Base-by-base conservation (phyloP, 73 alveolate genomes). In the Uronychia setigera region DNA sequence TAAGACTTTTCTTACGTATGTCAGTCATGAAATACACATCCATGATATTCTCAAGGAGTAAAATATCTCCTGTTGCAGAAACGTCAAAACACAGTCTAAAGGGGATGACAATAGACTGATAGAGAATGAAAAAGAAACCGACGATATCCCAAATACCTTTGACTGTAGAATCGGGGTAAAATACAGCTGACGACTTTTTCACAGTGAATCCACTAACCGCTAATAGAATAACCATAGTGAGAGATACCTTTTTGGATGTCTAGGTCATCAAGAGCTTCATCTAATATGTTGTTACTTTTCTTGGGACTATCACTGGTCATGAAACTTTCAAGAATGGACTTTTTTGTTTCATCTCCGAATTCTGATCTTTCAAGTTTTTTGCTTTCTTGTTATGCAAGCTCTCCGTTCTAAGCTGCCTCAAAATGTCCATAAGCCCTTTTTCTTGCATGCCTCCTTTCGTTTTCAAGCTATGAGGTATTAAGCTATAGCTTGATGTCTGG, bases 131-230 rank as follows among this genome's bases (percentile, higher is more conserved):
- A 27, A 84, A 13, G 31, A 89, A 32, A 28, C 79, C 58, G 60
- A 75, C 5, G 32, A 89, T n/a, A 46, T 89, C 95, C 88, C 95
- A 89, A 9, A 59, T 57, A 28, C 84, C 85, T 34, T 85, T 86
- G 34, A 80, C 77, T 27, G 91, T 33, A 33, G 88, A 83, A 33
- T 89, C 95, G 57, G 95, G 95, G 35, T 84, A 86, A 29, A 88
- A 34, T 26, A 83, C n/a, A n/a, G n/a, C n/a, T n/a, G n/a, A n/a
- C n/a, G 67, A 46, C n/a, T 19, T 5, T 46, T 46, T 46, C 67
- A 46, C 67, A 46, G 67, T 46, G 67, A 46, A 46, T 19, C 67
- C 67, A 5, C 5, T 11, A 46, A 46, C 67, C 5, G 67, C 67
- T 46, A 46, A 46, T 11, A 46, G n/a, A 46, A 11, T 19, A 46